Evolutionary conservation across 208 protist species (phyloP), one percentile per base, ranked within the genome.

Genomic region (Trypanosoma grayi): DNA sequence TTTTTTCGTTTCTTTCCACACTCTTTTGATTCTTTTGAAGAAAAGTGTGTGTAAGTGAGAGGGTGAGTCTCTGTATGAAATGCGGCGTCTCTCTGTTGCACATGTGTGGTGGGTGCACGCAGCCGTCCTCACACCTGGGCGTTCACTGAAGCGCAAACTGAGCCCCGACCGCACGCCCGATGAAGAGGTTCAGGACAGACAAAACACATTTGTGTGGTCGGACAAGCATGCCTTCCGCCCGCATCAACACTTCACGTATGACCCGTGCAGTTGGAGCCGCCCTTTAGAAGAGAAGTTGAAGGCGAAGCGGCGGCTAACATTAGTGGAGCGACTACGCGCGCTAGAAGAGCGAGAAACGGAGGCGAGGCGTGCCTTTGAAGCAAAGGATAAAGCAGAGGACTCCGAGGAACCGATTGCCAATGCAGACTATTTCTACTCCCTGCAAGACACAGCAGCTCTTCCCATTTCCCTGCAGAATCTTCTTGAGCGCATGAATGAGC

Each of bases 171-270:
- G 87, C 30, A 90, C 47, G 16, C 63, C 70, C 25, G 75, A 75
- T n/a, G 75, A 94, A 66, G 56, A 70, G 33, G 85, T 94, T 53
- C 73, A 77, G 33, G 87, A 94, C 57, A 43, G 68, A 27, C 87
- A 94, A 54, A 91, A 90, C 45, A 33, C 64, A 0, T 94, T 94
- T 58, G 41, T 56, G n/a, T 94, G 87, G 84, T 55, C 57, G 1
- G 54, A 68, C 0, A 52, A 79, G 11, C 87, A 94, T 65, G 48
- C 73, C 24, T 92, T 85, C 51, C 67, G 87, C 0, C 87, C 87
- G 0, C 87, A 94, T 47, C 81, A 90, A 54, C 79, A 87, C 75
- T 91, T 90, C 62, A 94, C 84, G 22, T 86, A 90, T 66, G 87
- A 94, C 66, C 87, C 87, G 0, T 77, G 74, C 1, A 81, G 67